Base-by-base conservation (phyloP, 2,329 filamentous ascomycete species). In the Pezicula neosporulosa region DNA sequence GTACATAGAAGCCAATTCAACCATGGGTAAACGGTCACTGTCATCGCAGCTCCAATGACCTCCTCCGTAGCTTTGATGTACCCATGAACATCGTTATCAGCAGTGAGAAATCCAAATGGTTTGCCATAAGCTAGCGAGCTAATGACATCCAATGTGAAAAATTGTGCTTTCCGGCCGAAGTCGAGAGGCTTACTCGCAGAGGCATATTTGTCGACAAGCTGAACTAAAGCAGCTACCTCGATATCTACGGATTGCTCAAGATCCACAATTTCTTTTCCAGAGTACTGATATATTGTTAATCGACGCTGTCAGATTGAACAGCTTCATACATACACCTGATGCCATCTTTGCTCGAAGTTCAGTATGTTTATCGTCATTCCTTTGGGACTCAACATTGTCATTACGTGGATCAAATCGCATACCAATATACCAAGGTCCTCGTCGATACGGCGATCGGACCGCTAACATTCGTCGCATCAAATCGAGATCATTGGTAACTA, bases 81-180 rank as follows among this genome's bases (percentile, higher is more conserved):
- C 48, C 70, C 71, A 56, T 74, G 75, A 0, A 75, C 67, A 53
- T 81, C 77, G 2, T 66, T 60, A 56, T 81, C 77, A 15, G 69
- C 59, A 24, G 70, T 69, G 2, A 81, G 58, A 54, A 74, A 76
- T 8, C 78, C 77, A 56, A 81, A 79, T 0, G 71, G 58, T 50
- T 74, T 45, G 12, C 79, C 77, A 18, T 80, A 74, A 0, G 77
- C 76, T 24, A 81, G 65, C 39, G 79, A 72, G 15, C 74, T 75
- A 42, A 82, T 78, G 2, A 77, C 75, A 51, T 83, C 80, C 0
- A 82, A 66, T 1, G 78, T 74, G 51, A 82, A 77, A 67, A 72
- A 80, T 19, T 78, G 76, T 1, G 74, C 72, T 56, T 79, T 78
- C 37, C 69, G 64, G 16, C 74, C 74, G 45, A 84, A 64, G 56